Conservation (phyloP, 495 filamentous ascomycete genomes). For the Penicillium egyptiacum region DNA sequence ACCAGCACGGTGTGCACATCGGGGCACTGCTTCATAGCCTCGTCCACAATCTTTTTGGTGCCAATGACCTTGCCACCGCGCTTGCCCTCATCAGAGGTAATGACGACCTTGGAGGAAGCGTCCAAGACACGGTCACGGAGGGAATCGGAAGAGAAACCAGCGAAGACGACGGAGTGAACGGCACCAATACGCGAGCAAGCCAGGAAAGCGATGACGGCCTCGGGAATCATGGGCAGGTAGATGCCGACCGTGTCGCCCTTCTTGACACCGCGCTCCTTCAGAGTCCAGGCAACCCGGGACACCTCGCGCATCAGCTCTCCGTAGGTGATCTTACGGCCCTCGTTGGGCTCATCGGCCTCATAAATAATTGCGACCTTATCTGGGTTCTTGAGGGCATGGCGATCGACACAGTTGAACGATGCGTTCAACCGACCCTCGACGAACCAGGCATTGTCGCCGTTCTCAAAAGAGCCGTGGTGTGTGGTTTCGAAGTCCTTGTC, state of each 20-base stretch:
- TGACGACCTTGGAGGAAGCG: slow-evolving; percentile 84
- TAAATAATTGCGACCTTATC: slow-evolving; percentile 95
- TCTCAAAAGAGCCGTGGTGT: slow-evolving; percentile 68
- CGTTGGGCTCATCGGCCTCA: slow-evolving; percentile 87
- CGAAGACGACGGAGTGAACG: slow-evolving; percentile 97
- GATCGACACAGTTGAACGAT: slow-evolving; percentile 95
- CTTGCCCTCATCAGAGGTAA: slow-evolving; percentile 96
- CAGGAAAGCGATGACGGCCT: slow-evolving; percentile 87
- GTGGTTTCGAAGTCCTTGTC: slow-evolving; percentile 91
- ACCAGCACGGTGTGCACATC: slow-evolving; percentile 83
- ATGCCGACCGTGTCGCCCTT: slow-evolving; percentile 98
- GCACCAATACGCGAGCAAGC: slow-evolving; percentile 92
- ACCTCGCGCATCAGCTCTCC: slow-evolving; percentile 93
- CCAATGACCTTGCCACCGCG: slow-evolving; percentile 96
- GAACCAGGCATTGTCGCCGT: slow-evolving; percentile 94
- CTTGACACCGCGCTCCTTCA: slow-evolving; percentile 92
- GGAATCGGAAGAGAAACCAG: slow-evolving; percentile 96
- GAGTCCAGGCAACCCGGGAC: slow-evolving; percentile 76
- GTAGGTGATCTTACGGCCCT: slow-evolving; percentile 90
- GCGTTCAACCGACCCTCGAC: slow-evolving; percentile 90
- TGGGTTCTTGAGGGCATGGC: slow-evolving; percentile 90
- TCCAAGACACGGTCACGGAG: slow-evolving; percentile 94
- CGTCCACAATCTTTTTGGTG: slow-evolving; percentile 99
- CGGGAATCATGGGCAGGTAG: slow-evolving; percentile 98
- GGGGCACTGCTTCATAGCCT: slow-evolving; percentile 95